Conservation (phyloP, 805 yeast genomes). For the Dipodascus albidus region DNA sequence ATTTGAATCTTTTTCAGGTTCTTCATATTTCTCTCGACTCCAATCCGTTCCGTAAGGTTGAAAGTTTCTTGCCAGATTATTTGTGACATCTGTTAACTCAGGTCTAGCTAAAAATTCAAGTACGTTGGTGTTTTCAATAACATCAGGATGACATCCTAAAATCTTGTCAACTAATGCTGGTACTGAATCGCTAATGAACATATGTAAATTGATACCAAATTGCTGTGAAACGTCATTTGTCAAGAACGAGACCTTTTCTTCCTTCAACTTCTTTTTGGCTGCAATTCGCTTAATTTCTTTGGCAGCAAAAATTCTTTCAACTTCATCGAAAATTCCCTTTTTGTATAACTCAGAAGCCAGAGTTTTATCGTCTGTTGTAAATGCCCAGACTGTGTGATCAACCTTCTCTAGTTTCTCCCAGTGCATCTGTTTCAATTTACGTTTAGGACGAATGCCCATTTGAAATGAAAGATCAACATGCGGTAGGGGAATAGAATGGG, state of each 20-base stretch:
- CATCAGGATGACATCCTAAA: constrained; percentile 62
- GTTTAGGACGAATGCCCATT: constrained; percentile 40
- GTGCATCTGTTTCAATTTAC: constrained; percentile 84
- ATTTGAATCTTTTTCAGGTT: constrained; percentile 57
- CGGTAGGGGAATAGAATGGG: constrained; percentile 15
- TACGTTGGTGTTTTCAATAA: constrained; percentile 58
- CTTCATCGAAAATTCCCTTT: constrained; percentile 71
- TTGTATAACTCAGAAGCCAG: constrained; percentile 53
- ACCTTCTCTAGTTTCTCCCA: constrained; percentile 91
- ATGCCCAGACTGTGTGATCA: constrained; percentile 79
- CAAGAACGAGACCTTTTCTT: constrained; percentile 52
- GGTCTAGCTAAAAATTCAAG: constrained; percentile 76
- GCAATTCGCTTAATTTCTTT: constrained; percentile 46
- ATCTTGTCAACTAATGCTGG: constrained; percentile 59
- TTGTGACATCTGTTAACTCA: constrained; percentile 65
- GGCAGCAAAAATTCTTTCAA: constrained; percentile 82
- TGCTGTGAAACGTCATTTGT: constrained; percentile 86
- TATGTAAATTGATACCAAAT: constrained; percentile 86
- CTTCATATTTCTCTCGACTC: constrained; percentile 32
- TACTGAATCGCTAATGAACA: constrained; percentile 51
- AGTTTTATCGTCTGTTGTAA: constrained; percentile 13
- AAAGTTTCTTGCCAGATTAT: constrained; percentile 55
- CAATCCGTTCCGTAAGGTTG: constrained; percentile 75
- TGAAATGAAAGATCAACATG: constrained; percentile 11
- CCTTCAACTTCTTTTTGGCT: constrained; percentile 34